Percentiles rank a stretch among this genome's conserved stretches.
Evolutionary conservation across 2,329 filamentous ascomycete species (phyloP).

Genomic region (Xylaria sp.): DNA sequence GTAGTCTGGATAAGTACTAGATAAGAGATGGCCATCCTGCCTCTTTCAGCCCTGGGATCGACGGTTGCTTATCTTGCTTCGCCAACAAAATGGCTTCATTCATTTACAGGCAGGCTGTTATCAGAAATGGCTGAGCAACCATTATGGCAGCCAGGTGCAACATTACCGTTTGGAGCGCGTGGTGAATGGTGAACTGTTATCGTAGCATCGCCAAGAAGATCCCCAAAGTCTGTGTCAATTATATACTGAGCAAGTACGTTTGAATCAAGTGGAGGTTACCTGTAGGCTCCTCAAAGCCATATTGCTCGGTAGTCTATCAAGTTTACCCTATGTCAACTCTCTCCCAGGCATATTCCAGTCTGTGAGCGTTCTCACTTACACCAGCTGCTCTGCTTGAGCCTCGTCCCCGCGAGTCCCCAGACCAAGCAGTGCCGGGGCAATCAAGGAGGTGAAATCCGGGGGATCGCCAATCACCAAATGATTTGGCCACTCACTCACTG

Average conservation of each 20-base stretch:
- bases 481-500: not conserved
- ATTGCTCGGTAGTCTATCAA: no score
- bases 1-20: no score
- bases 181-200: not conserved
- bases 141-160: not conserved
- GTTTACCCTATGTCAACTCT: no score
- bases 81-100: not conserved
- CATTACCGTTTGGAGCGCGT: not conserved
- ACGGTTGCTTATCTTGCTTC: slow-evolving; percentile 2
- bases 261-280: not conserved
- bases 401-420: not conserved
- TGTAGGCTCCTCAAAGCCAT: no score
- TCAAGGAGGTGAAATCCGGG: not conserved
- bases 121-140: not conserved
- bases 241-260: not conserved
- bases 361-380: not conserved
- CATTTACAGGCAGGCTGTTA: not conserved
- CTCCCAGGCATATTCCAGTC: no score
- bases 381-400: not conserved
- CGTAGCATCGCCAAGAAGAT: not conserved
- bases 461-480: not conserved
- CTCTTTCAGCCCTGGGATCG: not conserved
- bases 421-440: not conserved
- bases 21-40: not conserved
- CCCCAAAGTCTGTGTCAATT: not conserved